These are phyloP conservation scores for Candida sphagnicola DNA, from an alignment of 805 yeast genomes.

Conservation along the genomic window DNA sequence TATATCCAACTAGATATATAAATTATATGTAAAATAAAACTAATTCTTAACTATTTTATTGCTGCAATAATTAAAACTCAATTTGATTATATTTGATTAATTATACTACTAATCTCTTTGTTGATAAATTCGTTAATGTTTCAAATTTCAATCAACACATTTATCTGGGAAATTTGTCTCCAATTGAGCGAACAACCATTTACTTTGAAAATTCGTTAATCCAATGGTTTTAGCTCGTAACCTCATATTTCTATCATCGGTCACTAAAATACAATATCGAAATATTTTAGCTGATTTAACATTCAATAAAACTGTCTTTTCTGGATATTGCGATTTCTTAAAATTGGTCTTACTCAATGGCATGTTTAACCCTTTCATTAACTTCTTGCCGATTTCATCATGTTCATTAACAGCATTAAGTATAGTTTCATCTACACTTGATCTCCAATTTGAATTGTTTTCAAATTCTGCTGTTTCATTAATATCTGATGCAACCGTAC, in stretches of 20 bases:
- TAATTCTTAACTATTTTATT: no score
- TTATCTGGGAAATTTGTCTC: slow-evolving; percentile 44
- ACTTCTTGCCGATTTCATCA: slow-evolving; percentile 36
- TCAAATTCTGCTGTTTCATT: slow-evolving; percentile 75
- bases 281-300: slow-evolving; percentile 41
- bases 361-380: slow-evolving; percentile 38
- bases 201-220: slow-evolving; percentile 51
- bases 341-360: slow-evolving; percentile 9
- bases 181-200: slow-evolving; percentile 55
- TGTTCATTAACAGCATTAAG: slow-evolving; percentile 45
- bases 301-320: slow-evolving; percentile 18
- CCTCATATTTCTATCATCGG: slow-evolving; percentile 74
- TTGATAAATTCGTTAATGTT: no score
- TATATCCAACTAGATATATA: background rate
- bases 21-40: background rate
- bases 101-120: no score
- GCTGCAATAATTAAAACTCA: no score
- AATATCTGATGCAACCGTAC: slow-evolving; percentile 61
- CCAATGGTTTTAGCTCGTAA: slow-evolving; percentile 59
- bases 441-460: slow-evolving; percentile 67
- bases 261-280: slow-evolving; percentile 58
- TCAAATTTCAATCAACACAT: slow-evolving; percentile 45
- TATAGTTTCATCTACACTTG: slow-evolving; percentile 67
- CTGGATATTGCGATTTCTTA: slow-evolving; percentile 1
- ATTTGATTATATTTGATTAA: no score